Base-by-base conservation (phyloP, 2,329 filamentous ascomycete species). In the Trichoderma simmonsii region DNA sequence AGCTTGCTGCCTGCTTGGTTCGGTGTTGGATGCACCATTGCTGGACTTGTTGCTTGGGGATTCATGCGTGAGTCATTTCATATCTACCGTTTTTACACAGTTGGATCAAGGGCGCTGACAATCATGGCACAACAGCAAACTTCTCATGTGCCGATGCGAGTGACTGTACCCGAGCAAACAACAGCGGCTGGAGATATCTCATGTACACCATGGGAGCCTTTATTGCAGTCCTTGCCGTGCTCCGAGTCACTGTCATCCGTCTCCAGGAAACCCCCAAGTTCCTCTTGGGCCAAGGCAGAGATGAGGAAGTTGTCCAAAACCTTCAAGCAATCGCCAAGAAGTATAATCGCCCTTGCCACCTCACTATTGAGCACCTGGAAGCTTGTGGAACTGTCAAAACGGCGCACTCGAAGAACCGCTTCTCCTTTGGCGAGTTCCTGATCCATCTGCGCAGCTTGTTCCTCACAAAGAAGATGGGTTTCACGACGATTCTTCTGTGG, bases 401-500 rank as follows among this genome's bases (percentile, higher is more conserved):
- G 26, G 76, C 78, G 0, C 80, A 82, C 73, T 77, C 74, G 67
- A 74, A 73, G 28, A 75, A 66, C 32, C 72, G 76, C 26, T 77
- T 70, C 66, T 72, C 76, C 1, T 2, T 77, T 6, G 67, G 59
- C 61, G 78, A 80, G 72, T 76, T 81, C 6, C 73, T 77, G 2
- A 75, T 85, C 24, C 90, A 93, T 76, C 75, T 92, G 28, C 81
- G 83, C 15, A 90, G 90, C 3, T 84, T 93, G 0, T 92, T 90
- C 74, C 80, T 83, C 0, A 91, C 90, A 0, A 85, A 79, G 63
- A 85, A 83, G 70, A 86, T 92, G 54, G 88, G 81, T 1, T 76
- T 89, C 2, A 89, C 86, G 0, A 92, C 90, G 0, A 75, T 81
- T 0, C 79, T 92, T 64, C 88, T 92, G 73, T 91, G 89, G 88